phyloP scores from a whole-genome alignment of 2,329 filamentous ascomycete genomes.

The Bisporella sp. region DNA sequence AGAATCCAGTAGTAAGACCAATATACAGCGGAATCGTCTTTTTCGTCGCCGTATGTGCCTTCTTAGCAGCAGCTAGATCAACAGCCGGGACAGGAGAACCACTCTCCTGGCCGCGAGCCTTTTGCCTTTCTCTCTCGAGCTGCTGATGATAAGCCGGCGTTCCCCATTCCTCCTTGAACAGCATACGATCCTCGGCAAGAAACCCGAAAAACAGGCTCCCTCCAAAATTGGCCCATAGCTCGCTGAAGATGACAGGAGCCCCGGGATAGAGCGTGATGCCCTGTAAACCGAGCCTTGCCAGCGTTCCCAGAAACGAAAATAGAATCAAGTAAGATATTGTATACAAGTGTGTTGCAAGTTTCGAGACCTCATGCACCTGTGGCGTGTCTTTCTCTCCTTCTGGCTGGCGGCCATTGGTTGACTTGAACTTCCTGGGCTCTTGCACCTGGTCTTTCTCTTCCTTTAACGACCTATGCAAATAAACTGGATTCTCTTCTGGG shows the following conservation, averaged over 20 bases:
- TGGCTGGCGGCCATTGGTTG: neutral
- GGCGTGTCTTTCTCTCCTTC: slow-evolving; percentile 8
- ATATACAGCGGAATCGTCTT: slow-evolving; percentile 87
- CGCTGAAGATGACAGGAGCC: slow-evolving; percentile 65
- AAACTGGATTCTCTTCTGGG: slow-evolving; percentile 30
- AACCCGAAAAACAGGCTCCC: slow-evolving; percentile 84
- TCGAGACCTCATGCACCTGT: slow-evolving; percentile 34
- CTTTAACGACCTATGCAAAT: slow-evolving; percentile 35
- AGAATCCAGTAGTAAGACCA: slow-evolving; percentile 79
- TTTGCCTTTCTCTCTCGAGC: slow-evolving; percentile 28
- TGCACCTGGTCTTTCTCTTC: slow-evolving; percentile 19
- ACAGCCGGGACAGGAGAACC: slow-evolving; percentile 18
- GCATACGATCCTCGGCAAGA: slow-evolving; percentile 66
- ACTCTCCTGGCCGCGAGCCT: slow-evolving; percentile 32
- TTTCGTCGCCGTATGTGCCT: slow-evolving; percentile 58
- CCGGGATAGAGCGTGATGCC: slow-evolving; percentile 74
- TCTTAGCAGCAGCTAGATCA: slow-evolving; percentile 40
- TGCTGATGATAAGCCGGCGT: slow-evolving; percentile 32
- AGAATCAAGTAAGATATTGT: slow-evolving; percentile 76
- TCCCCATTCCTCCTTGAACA: slow-evolving; percentile 67
- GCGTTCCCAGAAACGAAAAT: slow-evolving; percentile 78
- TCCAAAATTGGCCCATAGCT: slow-evolving; percentile 81
- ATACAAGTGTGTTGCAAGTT: slow-evolving; percentile 52
- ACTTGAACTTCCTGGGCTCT: neutral
- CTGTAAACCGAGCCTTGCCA: slow-evolving; percentile 74